phyloP scores from a whole-genome alignment of 345 rosid genomes.

The Camelina laxa region DNA sequence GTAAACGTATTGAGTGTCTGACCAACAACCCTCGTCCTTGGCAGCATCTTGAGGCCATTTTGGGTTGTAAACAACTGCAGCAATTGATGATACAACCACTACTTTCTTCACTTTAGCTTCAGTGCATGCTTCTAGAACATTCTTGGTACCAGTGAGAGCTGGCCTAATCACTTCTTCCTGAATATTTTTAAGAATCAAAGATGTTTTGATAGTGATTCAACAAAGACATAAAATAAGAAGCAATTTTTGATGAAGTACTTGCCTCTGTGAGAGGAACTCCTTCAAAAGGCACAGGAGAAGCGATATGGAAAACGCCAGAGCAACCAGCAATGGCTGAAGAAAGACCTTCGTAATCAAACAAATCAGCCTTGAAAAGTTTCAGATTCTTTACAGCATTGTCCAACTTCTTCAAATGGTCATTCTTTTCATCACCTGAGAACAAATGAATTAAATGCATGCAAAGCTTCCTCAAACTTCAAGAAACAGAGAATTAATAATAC shows the following conservation, averaged over 20 bases:
- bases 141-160: slow-evolving; percentile 49
- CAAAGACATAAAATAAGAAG: background rate
- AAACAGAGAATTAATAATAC: slow-evolving; percentile 16
- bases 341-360: slow-evolving; percentile 49
- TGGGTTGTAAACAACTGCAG: slow-evolving; percentile 48
- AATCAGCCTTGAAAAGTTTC: slow-evolving; percentile 52
- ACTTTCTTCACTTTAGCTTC: slow-evolving; percentile 54
- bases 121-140: slow-evolving; percentile 55
- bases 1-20: slow-evolving; percentile 46
- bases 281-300: slow-evolving; percentile 49
- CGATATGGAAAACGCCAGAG: slow-evolving; percentile 57
- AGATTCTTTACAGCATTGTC: slow-evolving; percentile 50
- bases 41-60: slow-evolving; percentile 48
- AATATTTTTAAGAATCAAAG: background rate
- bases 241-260: slow-evolving; percentile 16
- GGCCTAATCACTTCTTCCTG: slow-evolving; percentile 57
- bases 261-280: slow-evolving; percentile 49
- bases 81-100: slow-evolving; percentile 55
- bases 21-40: slow-evolving; percentile 53
- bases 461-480: slow-evolving; percentile 6
- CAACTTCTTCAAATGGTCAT: slow-evolving; percentile 51
- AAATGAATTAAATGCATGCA: slow-evolving; percentile 3
- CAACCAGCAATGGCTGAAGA: slow-evolving; percentile 55
- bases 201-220: background rate
- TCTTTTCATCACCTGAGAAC: slow-evolving; percentile 51